Evolutionary conservation across 1,284 basidiomycete genomes (phyloP), one percentile per base, ranked within the genome.

Genomic region (Apiotrichum laibachii): DNA sequence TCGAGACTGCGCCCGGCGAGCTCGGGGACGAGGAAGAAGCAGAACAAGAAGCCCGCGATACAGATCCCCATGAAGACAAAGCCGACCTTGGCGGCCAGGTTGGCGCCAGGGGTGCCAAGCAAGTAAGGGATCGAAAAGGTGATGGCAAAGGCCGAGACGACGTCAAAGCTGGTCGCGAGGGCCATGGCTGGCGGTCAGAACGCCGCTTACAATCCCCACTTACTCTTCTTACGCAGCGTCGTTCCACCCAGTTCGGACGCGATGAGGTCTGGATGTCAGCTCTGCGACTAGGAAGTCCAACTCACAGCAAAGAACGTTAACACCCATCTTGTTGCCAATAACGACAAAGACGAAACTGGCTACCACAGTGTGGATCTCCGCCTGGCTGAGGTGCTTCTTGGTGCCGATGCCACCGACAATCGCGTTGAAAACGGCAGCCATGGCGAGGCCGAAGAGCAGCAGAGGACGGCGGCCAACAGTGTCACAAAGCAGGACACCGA

Each of bases 381-480:
- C 50, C 22, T 50, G 54, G 5, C 22, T 46, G 19, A 48, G 52
- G 31, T 52, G 52, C 16, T 7, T 8, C 11, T 34, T 31, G n/a
- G 57, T 48, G 18, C 64, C 64, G 19, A 59, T 35, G 6, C 50
- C 55, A 11, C 26, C 64, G 39, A 66, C 54, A 11, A 63, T 26
- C 19, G 16, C 39, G 31, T 35, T 47, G 50, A 53, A 63, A n/a
- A 63, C 35, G 16, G 60, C 56, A 15, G 50, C 31, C 5, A 52
- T n/a, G 6, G 42, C 35, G 2, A 54, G 39, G 15, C 59, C 54
- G 10, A 50, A 13, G n/a, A 63, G 49, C 47, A 62, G 58, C 22
- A 63, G 54, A 1, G 61, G 59, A 18, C 64, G 59, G 39, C 64
- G 64, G 18, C 64, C 64, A 31, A 66, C 42, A 4, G n/a, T 43